phyloP scores from a whole-genome alignment of 768 basidiomycete species.

The Exsudoporus frostii region DNA sequence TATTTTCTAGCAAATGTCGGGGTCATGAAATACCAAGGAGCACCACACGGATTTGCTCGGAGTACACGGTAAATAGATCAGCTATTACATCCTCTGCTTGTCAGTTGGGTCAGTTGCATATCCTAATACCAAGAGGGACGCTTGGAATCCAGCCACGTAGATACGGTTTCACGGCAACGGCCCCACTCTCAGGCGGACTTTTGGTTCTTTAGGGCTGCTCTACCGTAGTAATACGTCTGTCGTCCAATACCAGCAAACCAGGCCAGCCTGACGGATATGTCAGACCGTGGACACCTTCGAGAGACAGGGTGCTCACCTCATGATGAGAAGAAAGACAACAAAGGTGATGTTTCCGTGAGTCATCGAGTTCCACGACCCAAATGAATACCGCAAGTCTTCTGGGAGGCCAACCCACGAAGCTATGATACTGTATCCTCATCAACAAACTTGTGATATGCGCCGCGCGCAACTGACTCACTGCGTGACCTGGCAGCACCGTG shows the following conservation, averaged over 20 bases:
- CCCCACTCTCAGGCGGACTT: slow-evolving; percentile 12
- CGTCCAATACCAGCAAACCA: slow-evolving; percentile 56
- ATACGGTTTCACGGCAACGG: neutral
- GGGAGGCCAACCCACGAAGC: slow-evolving; percentile 60
- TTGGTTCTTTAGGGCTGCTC: slow-evolving; percentile 5
- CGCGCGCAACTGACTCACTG: slow-evolving; percentile 45
- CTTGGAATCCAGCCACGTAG: neutral
- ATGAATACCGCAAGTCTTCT: slow-evolving; percentile 45
- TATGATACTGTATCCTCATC: slow-evolving; percentile 44
- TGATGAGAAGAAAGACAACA: slow-evolving; percentile 50
- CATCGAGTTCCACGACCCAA: slow-evolving; percentile 62
- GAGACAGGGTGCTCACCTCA: slow-evolving; percentile 41
- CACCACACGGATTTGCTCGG: slow-evolving; percentile 46
- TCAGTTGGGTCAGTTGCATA: neutral
- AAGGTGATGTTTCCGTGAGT: slow-evolving; percentile 77
- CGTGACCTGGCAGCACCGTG: slow-evolving; percentile 41
- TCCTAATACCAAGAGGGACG: neutral
- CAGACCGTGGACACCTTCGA: neutral
- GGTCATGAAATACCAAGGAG: slow-evolving; percentile 49
- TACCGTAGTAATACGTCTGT: slow-evolving; percentile 41
- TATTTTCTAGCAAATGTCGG: slow-evolving; percentile 49
- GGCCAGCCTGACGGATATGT: slow-evolving; percentile 37
- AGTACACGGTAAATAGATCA: slow-evolving; percentile 4
- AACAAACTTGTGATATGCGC: neutral
- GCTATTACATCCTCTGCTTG: neutral